Base-by-base conservation (phyloP, 257 asterid genomes). In the Solanum corneliomulleri region DNA sequence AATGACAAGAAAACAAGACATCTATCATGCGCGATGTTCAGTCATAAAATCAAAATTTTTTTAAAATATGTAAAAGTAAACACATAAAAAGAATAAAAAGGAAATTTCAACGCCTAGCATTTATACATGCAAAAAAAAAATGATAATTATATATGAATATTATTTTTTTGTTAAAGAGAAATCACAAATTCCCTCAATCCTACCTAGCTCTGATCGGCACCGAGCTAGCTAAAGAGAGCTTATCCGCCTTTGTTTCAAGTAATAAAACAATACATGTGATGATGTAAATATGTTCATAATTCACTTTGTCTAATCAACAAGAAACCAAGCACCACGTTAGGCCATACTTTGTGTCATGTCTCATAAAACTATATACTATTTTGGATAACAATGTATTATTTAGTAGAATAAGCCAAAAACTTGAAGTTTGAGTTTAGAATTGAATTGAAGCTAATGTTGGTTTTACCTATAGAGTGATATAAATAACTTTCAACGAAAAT, bases 1-100 rank as follows among this genome's bases (percentile, higher is more conserved):
- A 25, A 58, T 58, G 25, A 20, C 66, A 58, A 0, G n/a, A 58
- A 56, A 58, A 58, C 66, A 20, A 20, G 25, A 25, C 66, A 58
- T 58, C 66, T 0, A 58, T 58, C 66, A 58, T 58, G 66, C 25
- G 25, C 8, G 25, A 58, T 20, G 12, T 2, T 58, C 25, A 58
- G 0, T 20, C 0, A 20, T 11, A 0, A 20, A 58, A 12, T 58
- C 5, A 20, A 18, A 20, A 0, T 0, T 1, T 56, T 56, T 56
- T 20, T 58, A 58, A 20, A 58, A 20, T 20, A 58, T 20, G 12
- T 7, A 58, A 2, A 58, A 58, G 66, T 58, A 58, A 8, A 58
- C 23, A 20, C 66, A 58, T 20, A 2, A 58, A 20, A 58, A 20
- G 6, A 58, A 58, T 58, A 4, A 20, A 20, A 58, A 58, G 5